phyloP scores from a whole-genome alignment of 2,329 filamentous ascomycete species.

The Hirsutella rhossiliensis region DNA sequence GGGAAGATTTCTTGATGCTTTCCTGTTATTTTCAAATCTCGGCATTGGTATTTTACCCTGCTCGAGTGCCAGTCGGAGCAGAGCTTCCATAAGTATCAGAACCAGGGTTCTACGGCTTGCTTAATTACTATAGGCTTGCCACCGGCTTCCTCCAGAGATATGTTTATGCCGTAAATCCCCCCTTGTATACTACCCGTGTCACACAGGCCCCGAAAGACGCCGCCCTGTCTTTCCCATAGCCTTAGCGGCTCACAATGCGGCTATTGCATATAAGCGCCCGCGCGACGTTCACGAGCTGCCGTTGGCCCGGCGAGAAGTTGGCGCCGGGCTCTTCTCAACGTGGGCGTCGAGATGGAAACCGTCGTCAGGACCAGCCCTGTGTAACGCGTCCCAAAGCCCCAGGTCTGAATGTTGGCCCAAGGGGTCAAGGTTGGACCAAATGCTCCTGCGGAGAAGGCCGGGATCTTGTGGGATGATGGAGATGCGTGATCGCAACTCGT shows the following conservation, averaged over 20 bases:
- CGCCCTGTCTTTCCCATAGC: too few relatives aligned
- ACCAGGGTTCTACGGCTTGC: too few relatives aligned
- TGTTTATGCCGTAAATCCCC: too few relatives aligned
- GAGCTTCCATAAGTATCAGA: too few relatives aligned
- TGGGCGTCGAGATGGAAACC: constrained; percentile 64
- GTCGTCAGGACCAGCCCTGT: background rate
- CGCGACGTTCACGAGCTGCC: constrained; percentile 89
- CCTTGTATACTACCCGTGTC: too few relatives aligned
- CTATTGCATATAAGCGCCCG: constrained; percentile 78
- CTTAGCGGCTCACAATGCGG: constrained; percentile 54
- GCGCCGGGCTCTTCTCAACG: constrained; percentile 93
- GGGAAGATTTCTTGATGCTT: too few relatives aligned
- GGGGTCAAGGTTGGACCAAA: constrained; percentile 76
- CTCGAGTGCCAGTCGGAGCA: too few relatives aligned
- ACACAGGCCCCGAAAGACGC: too few relatives aligned
- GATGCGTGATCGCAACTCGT: constrained; percentile 62
- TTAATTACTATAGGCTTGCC: too few relatives aligned
- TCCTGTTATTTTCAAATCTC: too few relatives aligned
- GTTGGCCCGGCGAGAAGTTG: constrained; percentile 90
- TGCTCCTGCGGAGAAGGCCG: constrained; percentile 74
- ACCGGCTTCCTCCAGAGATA: too few relatives aligned
- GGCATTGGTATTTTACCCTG: too few relatives aligned
- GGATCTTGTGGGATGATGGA: constrained; percentile 80
- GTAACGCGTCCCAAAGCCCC: constrained; percentile 1
- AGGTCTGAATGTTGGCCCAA: constrained; percentile 31